Conservation (phyloP, 768 basidiomycete species). For the Gloeopeniophorella convolvens region DNA sequence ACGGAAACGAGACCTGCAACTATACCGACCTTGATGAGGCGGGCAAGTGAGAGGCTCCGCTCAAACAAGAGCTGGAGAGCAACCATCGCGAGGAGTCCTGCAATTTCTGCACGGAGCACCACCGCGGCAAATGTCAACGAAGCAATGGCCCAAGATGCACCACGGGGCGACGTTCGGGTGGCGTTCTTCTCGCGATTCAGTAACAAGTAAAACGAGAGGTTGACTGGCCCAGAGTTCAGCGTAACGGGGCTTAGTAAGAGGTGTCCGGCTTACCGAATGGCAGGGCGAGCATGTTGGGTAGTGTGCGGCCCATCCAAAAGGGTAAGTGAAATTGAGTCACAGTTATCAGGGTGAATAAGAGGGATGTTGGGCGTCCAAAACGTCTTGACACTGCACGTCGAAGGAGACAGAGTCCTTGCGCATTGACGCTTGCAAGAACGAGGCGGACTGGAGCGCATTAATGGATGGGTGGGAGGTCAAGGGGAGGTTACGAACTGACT, state of each 20-base stretch:
- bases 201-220: slow-evolving; percentile 45
- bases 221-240: slow-evolving; percentile 38
- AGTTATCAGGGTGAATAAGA: slow-evolving; percentile 62
- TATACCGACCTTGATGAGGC: slow-evolving; percentile 45
- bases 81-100: slow-evolving; percentile 57
- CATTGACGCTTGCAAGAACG: slow-evolving; percentile 60
- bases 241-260: background rate
- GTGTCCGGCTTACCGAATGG: slow-evolving; percentile 51
- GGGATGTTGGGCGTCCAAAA: slow-evolving; percentile 53
- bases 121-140: slow-evolving; percentile 62
- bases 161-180: slow-evolving; percentile 30
- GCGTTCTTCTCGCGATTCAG: slow-evolving; percentile 39
- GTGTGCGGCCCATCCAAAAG: slow-evolving; percentile 89
- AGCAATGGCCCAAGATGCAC: slow-evolving; percentile 39
- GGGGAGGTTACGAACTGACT: slow-evolving; percentile 41
- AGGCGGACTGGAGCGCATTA: slow-evolving; percentile 53
- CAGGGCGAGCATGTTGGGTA: slow-evolving; percentile 93
- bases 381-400: slow-evolving; percentile 53
- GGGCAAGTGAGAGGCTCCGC: slow-evolving; percentile 36
- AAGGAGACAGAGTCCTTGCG: slow-evolving; percentile 54
- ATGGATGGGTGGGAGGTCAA: background rate
- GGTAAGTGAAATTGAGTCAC: slow-evolving; percentile 85
- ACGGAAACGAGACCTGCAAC: slow-evolving; percentile 43
- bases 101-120: slow-evolving; percentile 77
- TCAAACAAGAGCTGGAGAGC: slow-evolving; percentile 45